Conservation (phyloP, 106 monocot genomes). For the Agapanthus africanus region DNA sequence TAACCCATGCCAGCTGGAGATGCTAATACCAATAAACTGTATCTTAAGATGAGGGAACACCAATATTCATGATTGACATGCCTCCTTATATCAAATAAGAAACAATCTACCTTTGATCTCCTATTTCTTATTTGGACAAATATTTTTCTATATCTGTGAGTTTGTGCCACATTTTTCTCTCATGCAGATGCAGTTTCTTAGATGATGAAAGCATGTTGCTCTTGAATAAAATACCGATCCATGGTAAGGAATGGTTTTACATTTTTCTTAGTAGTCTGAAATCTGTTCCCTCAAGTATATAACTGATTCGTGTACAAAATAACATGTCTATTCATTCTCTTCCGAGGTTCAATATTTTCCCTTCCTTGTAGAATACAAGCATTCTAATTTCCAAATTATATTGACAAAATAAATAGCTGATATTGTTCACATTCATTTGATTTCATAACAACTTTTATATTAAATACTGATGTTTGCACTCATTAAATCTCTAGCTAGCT, state of each 20-base stretch:
- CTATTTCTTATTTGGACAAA: too few species aligned
- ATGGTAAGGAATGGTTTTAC: not conserved
- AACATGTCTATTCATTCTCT: not conserved
- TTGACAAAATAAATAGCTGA: not conserved
- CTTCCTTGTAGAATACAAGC: not conserved
- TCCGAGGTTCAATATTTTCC: not conserved
- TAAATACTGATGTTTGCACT: conserved; percentile 13
- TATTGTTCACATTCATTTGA: not conserved
- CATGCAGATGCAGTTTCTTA: not conserved
- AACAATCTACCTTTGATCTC: too few species aligned
- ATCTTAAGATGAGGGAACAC: too few species aligned
- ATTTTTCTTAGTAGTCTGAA: not conserved
- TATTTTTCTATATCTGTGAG: not conserved
- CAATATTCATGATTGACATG: too few species aligned
- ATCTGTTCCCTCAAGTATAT: not conserved
- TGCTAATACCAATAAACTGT: too few species aligned
- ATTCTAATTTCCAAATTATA: not conserved
- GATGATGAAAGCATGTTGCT: not conserved
- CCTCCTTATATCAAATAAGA: too few species aligned
- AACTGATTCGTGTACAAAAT: not conserved
- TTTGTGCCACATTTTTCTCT: not conserved
- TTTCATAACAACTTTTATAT: not conserved
- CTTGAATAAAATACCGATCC: not conserved
- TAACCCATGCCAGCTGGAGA: too few species aligned
- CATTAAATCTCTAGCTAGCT: conserved; percentile 36